These are phyloP conservation scores for Posidonia oceanica DNA, from an alignment of 116 monocot species.

Conservation along the genomic window DNA sequence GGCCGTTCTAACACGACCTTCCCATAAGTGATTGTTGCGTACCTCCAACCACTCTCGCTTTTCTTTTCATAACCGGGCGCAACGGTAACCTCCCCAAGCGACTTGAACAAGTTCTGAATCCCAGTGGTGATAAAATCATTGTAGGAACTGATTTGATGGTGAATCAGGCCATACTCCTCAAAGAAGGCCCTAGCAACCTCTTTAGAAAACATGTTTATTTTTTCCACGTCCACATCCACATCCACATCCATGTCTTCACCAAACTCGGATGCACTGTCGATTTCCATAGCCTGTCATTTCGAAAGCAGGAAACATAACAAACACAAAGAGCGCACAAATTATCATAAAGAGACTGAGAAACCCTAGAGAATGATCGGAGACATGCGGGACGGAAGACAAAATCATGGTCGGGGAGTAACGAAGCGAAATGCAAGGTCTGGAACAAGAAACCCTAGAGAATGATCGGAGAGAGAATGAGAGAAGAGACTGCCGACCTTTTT, in stretches of 20 bases:
- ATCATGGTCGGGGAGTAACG: no score
- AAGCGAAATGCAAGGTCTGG: no score
- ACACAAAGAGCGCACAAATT: no score
- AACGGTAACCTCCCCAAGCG: conserved; percentile 58
- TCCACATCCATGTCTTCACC: background rate
- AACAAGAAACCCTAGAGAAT: no score
- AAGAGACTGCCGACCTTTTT: no score
- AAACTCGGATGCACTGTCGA: background rate
- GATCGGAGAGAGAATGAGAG: no score
- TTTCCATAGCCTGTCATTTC: conserved; percentile 5
- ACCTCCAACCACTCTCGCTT: conserved; percentile 40
- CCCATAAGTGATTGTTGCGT: conserved; percentile 64
- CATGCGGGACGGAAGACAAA: no score
- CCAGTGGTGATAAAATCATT: conserved; percentile 74
- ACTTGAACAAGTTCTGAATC: conserved; percentile 69
- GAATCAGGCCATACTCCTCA: conserved; percentile 61
- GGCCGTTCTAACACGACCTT: conserved; percentile 59
- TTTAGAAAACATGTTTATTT: conserved; percentile 32
- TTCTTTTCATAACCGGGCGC: conserved; percentile 76
- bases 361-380: no score
- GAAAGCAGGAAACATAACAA: background rate
- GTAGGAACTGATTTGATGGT: conserved; percentile 83
- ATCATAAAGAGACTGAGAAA: no score
- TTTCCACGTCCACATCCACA: background rate
- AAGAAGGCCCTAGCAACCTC: conserved; percentile 63